Conservation (phyloP, 345 rosid species). For the Erodium maritimum region DNA sequence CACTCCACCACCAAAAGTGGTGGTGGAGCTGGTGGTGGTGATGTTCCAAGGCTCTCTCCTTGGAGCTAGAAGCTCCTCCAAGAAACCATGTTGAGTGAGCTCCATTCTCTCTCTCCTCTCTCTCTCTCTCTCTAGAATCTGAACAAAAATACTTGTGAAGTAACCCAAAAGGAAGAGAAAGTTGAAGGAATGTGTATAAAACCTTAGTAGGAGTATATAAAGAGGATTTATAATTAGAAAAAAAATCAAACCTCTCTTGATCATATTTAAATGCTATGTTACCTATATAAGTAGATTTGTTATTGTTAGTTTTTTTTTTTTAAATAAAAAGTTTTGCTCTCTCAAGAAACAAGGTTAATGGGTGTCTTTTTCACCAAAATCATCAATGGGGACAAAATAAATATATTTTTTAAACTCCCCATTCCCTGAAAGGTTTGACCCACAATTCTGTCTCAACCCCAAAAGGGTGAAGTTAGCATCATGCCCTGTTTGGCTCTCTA, state of each 20-base stretch:
- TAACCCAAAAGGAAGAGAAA: constrained; percentile 7
- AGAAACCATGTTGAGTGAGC: constrained; percentile 50
- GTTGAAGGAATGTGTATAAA: too few species aligned
- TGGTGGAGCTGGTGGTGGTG: constrained; percentile 20
- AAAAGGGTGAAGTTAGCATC: constrained; percentile 3
- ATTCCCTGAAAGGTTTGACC: constrained; percentile 26
- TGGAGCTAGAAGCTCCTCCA: constrained; percentile 60
- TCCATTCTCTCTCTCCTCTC: constrained; percentile 30
- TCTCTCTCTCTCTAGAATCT: constrained; percentile 5
- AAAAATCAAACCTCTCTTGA: too few species aligned
- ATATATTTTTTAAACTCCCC: constrained; percentile 17
- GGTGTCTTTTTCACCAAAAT: constrained; percentile 27
- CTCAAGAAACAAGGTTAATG: constrained; percentile 17
- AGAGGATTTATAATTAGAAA: too few species aligned
- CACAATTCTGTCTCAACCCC: constrained; percentile 24
- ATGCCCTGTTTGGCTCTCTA: too few species aligned
- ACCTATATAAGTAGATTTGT: constrained; percentile 7
- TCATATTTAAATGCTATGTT: constrained; percentile 8
- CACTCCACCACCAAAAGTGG: neutral
- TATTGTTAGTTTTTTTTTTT: too few species aligned
- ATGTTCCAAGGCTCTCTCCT: constrained; percentile 32
- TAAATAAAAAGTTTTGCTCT: constrained; percentile 7
- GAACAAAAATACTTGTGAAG: constrained; percentile 10
- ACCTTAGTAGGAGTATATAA: too few species aligned
- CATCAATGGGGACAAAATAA: constrained; percentile 25